Conservation (phyloP, 2,329 filamentous ascomycete genomes). For the Thermochaetoides dissita region DNA sequence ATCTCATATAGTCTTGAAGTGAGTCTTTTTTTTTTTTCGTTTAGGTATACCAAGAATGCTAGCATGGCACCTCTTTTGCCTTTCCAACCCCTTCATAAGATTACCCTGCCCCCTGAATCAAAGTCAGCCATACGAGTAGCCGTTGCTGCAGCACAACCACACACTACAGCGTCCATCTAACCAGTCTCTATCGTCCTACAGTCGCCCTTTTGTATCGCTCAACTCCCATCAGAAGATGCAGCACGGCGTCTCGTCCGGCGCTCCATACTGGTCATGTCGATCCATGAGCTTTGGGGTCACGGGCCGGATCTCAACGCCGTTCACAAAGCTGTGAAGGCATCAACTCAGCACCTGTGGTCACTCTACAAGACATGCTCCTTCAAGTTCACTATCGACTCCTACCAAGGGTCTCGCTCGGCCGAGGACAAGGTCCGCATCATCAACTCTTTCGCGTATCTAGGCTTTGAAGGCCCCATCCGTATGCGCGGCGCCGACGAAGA, state of each 20-base stretch:
- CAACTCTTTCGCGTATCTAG: conserved; percentile 65
- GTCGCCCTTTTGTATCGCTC: conserved; percentile 77
- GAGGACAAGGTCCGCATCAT: conserved; percentile 60
- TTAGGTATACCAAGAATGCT: neutral
- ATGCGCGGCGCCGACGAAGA: conserved; percentile 61
- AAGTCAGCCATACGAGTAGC: conserved; percentile 3
- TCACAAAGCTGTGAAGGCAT: conserved; percentile 47
- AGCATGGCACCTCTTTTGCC: neutral
- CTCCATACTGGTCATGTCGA: conserved; percentile 66
- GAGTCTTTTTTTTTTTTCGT: conserved; percentile 22
- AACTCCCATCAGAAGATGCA: conserved; percentile 48
- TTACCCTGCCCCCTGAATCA: conserved; percentile 4
- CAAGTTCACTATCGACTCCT: conserved; percentile 75
- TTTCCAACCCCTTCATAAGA: neutral
- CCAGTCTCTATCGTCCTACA: conserved; percentile 24
- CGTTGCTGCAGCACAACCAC: no score
- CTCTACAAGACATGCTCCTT: conserved; percentile 55
- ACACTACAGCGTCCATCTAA: neutral
- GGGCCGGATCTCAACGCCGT: conserved; percentile 54
- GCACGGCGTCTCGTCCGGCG: conserved; percentile 57
- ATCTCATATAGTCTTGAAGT: conserved; percentile 63
- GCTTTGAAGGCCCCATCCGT: conserved; percentile 61
- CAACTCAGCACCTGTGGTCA: conserved; percentile 51
- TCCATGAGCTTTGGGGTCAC: conserved; percentile 80
- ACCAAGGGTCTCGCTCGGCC: conserved; percentile 54